A percentile compares a stretch with the other conserved stretches of the same genome.
These are phyloP conservation scores for Venturia asperata DNA, from an alignment of 2,329 filamentous ascomycete species.

Conservation along the genomic window DNA sequence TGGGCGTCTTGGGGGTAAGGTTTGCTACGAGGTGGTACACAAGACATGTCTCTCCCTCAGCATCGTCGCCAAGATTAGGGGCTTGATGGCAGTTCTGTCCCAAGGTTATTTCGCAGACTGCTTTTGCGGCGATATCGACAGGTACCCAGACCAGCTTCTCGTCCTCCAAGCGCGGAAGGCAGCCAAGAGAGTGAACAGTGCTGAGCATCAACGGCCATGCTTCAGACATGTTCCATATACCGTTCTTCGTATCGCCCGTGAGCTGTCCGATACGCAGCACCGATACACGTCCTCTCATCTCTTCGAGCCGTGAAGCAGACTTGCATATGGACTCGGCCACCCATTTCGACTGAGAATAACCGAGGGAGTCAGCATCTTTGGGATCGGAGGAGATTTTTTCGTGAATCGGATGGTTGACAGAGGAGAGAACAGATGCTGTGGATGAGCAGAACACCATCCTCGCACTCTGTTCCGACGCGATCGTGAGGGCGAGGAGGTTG, in stretches of 20 bases:
- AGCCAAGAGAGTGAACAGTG: slow-evolving; percentile 27
- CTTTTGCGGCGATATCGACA: slow-evolving; percentile 27
- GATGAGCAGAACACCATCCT: slow-evolving; percentile 13
- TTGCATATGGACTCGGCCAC: slow-evolving; percentile 43
- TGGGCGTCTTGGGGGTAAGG: background rate
- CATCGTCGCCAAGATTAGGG: background rate
- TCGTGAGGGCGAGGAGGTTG: background rate
- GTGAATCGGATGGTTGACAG: background rate
- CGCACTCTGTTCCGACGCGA: background rate
- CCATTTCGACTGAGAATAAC: slow-evolving; percentile 35
- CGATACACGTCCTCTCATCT: slow-evolving; percentile 26
- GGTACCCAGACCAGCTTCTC: slow-evolving; percentile 29
- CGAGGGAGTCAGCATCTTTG: slow-evolving; percentile 8
- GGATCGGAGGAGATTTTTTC: background rate
- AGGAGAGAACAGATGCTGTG: slow-evolving; percentile 6
- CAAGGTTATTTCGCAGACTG: slow-evolving; percentile 22
- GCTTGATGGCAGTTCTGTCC: no score
- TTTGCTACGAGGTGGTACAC: slow-evolving; percentile 4
- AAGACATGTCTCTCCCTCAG: background rate
- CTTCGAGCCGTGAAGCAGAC: slow-evolving; percentile 27
- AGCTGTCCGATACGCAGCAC: slow-evolving; percentile 39
- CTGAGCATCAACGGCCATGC: slow-evolving; percentile 45
- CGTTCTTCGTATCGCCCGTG: slow-evolving; percentile 41
- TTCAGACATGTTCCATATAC: slow-evolving; percentile 45
- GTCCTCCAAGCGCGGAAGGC: slow-evolving; percentile 24